Evolutionary conservation across 1,139 yeast species (phyloP).

Genomic region (Suhomyces wounanorum): DNA sequence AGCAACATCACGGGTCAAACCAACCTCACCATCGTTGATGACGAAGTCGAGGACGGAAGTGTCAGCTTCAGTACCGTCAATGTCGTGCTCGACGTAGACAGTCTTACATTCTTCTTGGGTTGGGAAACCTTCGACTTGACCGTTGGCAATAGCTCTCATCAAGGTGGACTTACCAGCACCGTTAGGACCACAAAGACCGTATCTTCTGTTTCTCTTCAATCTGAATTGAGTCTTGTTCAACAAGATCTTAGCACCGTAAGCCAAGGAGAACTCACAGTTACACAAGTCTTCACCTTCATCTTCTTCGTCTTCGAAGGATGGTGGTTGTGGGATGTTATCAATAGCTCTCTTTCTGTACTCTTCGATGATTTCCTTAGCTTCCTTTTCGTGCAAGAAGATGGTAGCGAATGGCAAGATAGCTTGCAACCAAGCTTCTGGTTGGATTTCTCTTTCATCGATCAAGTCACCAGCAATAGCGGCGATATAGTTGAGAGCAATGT

Average conservation of each 20-base stretch:
- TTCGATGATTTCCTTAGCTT: slow-evolving; percentile 88
- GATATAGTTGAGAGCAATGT: slow-evolving; percentile 72
- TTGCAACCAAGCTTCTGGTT: slow-evolving; percentile 88
- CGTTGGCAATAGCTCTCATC: slow-evolving; percentile 99
- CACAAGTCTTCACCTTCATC: slow-evolving; percentile 99
- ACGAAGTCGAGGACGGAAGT: slow-evolving; percentile 92
- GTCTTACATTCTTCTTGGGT: slow-evolving; percentile 97
- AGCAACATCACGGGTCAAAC: slow-evolving; percentile 67
- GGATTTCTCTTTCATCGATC: slow-evolving; percentile 96
- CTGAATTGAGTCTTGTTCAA: slow-evolving; percentile 99
- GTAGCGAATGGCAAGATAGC: slow-evolving; percentile 92
- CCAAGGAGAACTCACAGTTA: slow-evolving; percentile 99
- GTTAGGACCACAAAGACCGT: slow-evolving; percentile 99
- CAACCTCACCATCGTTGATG: slow-evolving; percentile 77
- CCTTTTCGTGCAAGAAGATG: slow-evolving; percentile 90
- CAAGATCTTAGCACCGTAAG: slow-evolving; percentile 99
- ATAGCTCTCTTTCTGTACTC: slow-evolving; percentile 94
- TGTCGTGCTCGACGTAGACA: slow-evolving; percentile 99
- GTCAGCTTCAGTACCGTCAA: slow-evolving; percentile 96
- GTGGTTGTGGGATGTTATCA: slow-evolving; percentile 97
- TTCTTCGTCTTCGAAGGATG: slow-evolving; percentile 96
- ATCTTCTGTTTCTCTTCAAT: slow-evolving; percentile 99
- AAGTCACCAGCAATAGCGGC: slow-evolving; percentile 98
- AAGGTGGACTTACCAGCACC: slow-evolving; percentile 99
- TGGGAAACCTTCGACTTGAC: slow-evolving; percentile 99